phyloP scores from a whole-genome alignment of 306 rosid genomes.

The Coriaria nepalensis region DNA sequence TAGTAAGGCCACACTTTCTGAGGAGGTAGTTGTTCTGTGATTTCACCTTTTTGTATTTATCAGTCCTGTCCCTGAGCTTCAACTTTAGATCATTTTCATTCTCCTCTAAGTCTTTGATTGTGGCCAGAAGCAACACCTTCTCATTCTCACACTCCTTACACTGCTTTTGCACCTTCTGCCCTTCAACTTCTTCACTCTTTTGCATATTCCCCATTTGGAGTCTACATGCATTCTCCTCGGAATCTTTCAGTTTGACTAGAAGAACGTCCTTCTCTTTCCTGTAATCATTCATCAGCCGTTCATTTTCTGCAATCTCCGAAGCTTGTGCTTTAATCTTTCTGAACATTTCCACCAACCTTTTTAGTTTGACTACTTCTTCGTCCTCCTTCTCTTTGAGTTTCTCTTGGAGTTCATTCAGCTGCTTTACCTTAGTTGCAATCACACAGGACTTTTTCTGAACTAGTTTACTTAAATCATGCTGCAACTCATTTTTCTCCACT shows the following conservation, averaged over 20 bases:
- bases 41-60: slow-evolving; percentile 47
- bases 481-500: slow-evolving; percentile 35
- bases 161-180: slow-evolving; percentile 17
- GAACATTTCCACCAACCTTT: slow-evolving; percentile 17
- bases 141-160: slow-evolving; percentile 27
- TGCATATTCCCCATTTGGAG: slow-evolving; percentile 17
- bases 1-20: slow-evolving; percentile 40
- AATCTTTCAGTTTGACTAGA: slow-evolving; percentile 16
- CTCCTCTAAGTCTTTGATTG: slow-evolving; percentile 25
- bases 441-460: slow-evolving; percentile 29
- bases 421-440: slow-evolving; percentile 18
- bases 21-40: slow-evolving; percentile 54
- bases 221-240: slow-evolving; percentile 25
- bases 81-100: slow-evolving; percentile 24
- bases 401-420: slow-evolving; percentile 24
- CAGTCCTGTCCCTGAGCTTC: slow-evolving; percentile 15
- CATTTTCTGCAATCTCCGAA: slow-evolving; percentile 21
- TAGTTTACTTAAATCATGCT: slow-evolving; percentile 25
- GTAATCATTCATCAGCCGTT: slow-evolving; percentile 15
- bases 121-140: slow-evolving; percentile 23
- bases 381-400: slow-evolving; percentile 25
- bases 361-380: slow-evolving; percentile 14
- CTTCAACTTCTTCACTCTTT: slow-evolving; percentile 27
- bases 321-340: slow-evolving; percentile 17
- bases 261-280: slow-evolving; percentile 34